phyloP scores from a whole-genome alignment of 257 asterid genomes.

The Gardenia jasminoides region DNA sequence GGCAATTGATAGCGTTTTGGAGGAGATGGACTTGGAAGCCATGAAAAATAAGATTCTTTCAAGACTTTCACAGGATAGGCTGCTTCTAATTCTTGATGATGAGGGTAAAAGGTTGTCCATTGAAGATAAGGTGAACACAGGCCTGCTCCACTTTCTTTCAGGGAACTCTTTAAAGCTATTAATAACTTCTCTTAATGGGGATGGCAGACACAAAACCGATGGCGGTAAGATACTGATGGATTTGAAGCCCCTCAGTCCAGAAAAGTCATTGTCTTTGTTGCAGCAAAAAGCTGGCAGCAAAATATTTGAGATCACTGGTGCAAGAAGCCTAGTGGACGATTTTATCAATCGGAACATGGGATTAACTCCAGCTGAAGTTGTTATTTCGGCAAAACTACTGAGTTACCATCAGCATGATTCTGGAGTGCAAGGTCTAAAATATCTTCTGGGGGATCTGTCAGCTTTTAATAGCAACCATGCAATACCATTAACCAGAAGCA shows the following conservation, averaged over 20 bases:
- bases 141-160: background rate
- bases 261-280: slow-evolving; percentile 16
- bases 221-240: background rate
- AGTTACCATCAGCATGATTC: slow-evolving; percentile 1
- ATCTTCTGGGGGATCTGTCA: slow-evolving; percentile 5
- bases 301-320: slow-evolving; percentile 2
- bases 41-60: slow-evolving; percentile 1
- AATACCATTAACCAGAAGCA: background rate
- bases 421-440: background rate
- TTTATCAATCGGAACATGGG: background rate
- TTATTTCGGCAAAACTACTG: slow-evolving; percentile 11
- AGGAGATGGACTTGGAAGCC: too few species aligned
- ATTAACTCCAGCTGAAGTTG: slow-evolving; percentile 13
- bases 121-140: background rate
- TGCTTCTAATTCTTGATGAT: slow-evolving; percentile 22
- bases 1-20: too few species aligned
- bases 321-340: background rate
- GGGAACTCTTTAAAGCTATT: slow-evolving; percentile 5
- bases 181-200: slow-evolving; percentile 16
- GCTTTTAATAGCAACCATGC: background rate
- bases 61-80: background rate
- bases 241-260: background rate
- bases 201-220: background rate
- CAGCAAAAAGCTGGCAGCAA: background rate
- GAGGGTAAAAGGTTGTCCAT: slow-evolving; percentile 1